phyloP scores from a whole-genome alignment of 352 stramenopile species.

The Pseudoperonospora humuli region DNA sequence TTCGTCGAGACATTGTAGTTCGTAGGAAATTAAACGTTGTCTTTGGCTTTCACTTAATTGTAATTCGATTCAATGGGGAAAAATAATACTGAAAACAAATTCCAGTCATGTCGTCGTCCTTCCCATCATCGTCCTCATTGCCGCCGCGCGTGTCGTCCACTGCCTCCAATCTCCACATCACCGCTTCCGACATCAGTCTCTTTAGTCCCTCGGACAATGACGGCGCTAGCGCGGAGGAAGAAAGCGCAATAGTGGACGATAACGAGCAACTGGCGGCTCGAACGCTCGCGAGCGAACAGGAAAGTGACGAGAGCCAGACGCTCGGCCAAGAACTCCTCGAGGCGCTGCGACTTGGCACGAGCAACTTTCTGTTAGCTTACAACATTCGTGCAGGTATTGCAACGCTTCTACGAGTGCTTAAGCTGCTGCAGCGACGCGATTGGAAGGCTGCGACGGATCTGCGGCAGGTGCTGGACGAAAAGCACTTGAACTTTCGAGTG shows the following conservation, averaged over 20 bases:
- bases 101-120: slow-evolving; percentile 13
- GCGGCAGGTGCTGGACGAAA: slow-evolving; percentile 62
- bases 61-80: slow-evolving; percentile 16
- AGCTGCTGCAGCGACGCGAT: slow-evolving; percentile 50
- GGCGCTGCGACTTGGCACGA: slow-evolving; percentile 59
- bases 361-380: slow-evolving; percentile 84
- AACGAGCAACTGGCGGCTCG: slow-evolving; percentile 18
- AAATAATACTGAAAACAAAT: slow-evolving; percentile 2
- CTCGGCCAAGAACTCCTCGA: slow-evolving; percentile 56
- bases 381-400: slow-evolving; percentile 80
- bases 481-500: slow-evolving; percentile 68
- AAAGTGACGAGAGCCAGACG: slow-evolving; percentile 20
- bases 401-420: slow-evolving; percentile 59
- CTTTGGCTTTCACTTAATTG: too few species aligned
- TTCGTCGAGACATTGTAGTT: slow-evolving; percentile 60
- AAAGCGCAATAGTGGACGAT: slow-evolving; percentile 2
- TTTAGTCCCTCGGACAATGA: slow-evolving; percentile 30
- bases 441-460: slow-evolving; percentile 46
- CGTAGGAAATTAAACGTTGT: slow-evolving; percentile 4
- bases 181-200: slow-evolving; percentile 36
- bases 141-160: slow-evolving; percentile 21
- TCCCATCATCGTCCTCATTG: slow-evolving; percentile 5
- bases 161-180: slow-evolving; percentile 25
- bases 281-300: slow-evolving; percentile 20
- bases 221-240: slow-evolving; percentile 2